These are phyloP conservation scores for Hordeum vulgare DNA, from an alignment of 176 grass and related monocot species.

Conservation along the genomic window DNA sequence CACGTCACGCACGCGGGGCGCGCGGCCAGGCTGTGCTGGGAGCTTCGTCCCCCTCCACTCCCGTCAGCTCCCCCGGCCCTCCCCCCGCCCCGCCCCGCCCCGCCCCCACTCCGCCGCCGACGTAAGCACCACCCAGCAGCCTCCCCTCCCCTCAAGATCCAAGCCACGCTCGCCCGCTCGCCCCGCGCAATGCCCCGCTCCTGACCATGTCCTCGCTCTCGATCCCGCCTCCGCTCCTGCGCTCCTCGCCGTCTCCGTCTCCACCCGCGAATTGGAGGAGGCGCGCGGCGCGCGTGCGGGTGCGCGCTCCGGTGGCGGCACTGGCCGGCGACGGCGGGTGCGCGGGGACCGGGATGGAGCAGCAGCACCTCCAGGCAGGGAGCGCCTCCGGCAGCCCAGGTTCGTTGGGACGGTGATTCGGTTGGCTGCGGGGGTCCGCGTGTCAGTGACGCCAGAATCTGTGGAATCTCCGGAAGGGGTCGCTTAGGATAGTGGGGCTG, in stretches of 20 bases:
- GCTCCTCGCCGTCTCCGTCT: not conserved
- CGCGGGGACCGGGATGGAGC: slow-evolving; percentile 29
- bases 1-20: not conserved
- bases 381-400: slow-evolving; percentile 31
- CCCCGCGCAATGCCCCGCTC: slow-evolving; percentile 24
- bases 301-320: not conserved
- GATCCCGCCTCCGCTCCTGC: not conserved
- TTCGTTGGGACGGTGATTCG: not conserved
- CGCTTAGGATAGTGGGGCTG: not conserved
- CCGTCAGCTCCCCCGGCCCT: not conserved
- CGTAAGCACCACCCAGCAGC: not conserved
- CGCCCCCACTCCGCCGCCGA: not conserved
- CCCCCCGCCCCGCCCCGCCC: not conserved
- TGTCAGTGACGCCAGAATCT: not conserved
- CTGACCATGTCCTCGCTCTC: slow-evolving; percentile 35
- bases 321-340: slow-evolving; percentile 1
- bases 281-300: not conserved
- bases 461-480: not conserved
- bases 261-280: not conserved
- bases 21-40: not conserved
- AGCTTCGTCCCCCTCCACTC: not conserved
- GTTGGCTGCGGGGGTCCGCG: not conserved
- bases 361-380: slow-evolving; percentile 5
- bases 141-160: not conserved
- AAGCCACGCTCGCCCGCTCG: not conserved